Conservation (phyloP, 2,329 filamentous ascomycete genomes). For the Neofusicoccum parvum region DNA sequence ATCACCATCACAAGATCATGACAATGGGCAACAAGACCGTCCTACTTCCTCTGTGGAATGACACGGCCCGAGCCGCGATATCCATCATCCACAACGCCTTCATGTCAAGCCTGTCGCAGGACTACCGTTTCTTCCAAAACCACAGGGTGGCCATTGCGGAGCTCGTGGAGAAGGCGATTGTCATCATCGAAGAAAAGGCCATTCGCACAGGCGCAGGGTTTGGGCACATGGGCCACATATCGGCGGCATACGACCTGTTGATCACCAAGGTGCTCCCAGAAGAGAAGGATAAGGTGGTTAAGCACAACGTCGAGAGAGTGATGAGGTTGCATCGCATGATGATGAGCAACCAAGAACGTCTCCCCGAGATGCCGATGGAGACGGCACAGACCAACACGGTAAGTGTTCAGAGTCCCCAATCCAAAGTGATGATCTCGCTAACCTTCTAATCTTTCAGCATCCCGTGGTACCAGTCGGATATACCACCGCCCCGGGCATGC, state of each 20-base stretch:
- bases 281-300: conserved; percentile 7
- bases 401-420: background rate
- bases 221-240: conserved; percentile 18
- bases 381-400: background rate
- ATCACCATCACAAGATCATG: conserved; percentile 27
- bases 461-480: background rate
- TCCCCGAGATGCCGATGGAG: background rate
- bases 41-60: conserved; percentile 1
- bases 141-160: conserved; percentile 32
- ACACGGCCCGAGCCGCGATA: conserved; percentile 5
- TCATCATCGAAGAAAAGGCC: conserved; percentile 37
- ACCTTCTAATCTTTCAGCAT: background rate
- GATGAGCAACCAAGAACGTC: conserved; percentile 5
- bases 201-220: conserved; percentile 27
- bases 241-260: conserved; percentile 16
- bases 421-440: background rate
- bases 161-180: conserved; percentile 33
- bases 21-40: conserved; percentile 4
- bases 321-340: conserved; percentile 8
- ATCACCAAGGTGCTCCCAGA: conserved; percentile 15
- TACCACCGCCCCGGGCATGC: background rate
- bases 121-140: conserved; percentile 32
- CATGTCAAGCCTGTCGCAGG: conserved; percentile 15
- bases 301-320: conserved; percentile 18
- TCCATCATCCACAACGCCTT: conserved; percentile 20